These are phyloP conservation scores for Trametes punicea DNA, from an alignment of 768 basidiomycete species.

Conservation along the genomic window DNA sequence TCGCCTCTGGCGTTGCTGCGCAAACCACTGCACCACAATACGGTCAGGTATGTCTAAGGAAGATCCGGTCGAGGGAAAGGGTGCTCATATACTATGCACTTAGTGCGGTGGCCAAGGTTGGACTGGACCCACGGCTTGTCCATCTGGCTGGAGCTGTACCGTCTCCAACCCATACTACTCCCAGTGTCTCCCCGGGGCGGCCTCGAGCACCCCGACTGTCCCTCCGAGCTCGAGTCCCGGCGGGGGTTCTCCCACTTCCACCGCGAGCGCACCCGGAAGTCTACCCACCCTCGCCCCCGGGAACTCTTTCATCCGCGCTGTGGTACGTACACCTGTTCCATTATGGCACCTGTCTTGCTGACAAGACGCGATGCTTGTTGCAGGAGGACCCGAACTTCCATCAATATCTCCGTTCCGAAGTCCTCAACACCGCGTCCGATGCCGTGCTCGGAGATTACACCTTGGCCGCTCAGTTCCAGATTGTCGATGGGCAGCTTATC, in stretches of 20 bases:
- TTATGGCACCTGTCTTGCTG: neutral
- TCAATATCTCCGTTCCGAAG: conserved; percentile 55
- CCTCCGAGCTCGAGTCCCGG: conserved; percentile 7
- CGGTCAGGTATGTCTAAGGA: conserved; percentile 22
- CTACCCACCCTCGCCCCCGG: conserved; percentile 45
- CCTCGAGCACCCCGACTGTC: conserved; percentile 25
- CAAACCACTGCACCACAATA: conserved; percentile 26
- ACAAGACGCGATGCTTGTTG: neutral
- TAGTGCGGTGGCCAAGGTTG: conserved; percentile 55
- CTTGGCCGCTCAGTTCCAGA: conserved; percentile 55
- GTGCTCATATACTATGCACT: neutral
- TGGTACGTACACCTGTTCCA: conserved; percentile 34
- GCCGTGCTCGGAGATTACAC: conserved; percentile 52
- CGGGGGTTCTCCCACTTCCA: conserved; percentile 23
- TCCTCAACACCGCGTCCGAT: conserved; percentile 37
- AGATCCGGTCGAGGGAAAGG: neutral
- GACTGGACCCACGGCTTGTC: conserved; percentile 49
- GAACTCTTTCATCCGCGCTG: conserved; percentile 56
- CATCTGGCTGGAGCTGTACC: conserved; percentile 45
- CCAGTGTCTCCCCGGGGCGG: conserved; percentile 49
- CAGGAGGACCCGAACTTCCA: conserved; percentile 60
- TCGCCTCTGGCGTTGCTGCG: conserved; percentile 20
- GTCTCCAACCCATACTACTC: conserved; percentile 47
- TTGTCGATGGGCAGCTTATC: conserved; percentile 52
- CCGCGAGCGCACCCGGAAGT: conserved; percentile 25